Evolutionary conservation across 768 basidiomycete species (phyloP).

Genomic region (Clavaria fumosa): DNA sequence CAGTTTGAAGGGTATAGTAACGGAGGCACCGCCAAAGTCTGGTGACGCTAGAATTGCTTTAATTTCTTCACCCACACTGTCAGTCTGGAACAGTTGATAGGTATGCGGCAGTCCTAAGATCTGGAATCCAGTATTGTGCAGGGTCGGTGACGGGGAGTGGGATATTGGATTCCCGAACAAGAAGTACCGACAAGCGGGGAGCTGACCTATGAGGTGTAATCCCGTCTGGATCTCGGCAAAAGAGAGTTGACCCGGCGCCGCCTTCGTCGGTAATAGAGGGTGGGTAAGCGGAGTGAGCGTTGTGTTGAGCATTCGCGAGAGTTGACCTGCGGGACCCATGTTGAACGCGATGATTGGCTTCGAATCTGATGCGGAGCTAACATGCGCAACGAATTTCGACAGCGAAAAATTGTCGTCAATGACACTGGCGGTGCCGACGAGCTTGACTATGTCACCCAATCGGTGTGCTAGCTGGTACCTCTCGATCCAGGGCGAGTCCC

Average conservation of each 20-base stretch:
- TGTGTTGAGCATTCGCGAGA: constrained; percentile 76
- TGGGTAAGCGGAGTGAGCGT: constrained; percentile 88
- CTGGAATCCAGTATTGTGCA: constrained; percentile 84
- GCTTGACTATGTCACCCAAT: constrained; percentile 82
- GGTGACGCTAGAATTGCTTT: constrained; percentile 42
- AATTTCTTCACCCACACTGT: constrained; percentile 47
- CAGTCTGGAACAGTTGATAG: constrained; percentile 69
- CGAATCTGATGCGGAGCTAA: constrained; percentile 25
- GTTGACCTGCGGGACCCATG: constrained; percentile 79
- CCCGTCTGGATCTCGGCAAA: constrained; percentile 76
- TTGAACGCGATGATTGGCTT: constrained; percentile 93
- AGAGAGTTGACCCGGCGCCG: constrained; percentile 89
- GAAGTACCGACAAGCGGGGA: constrained; percentile 63
- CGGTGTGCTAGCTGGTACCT: constrained; percentile 51
- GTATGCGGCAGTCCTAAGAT: constrained; percentile 69
- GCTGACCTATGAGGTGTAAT: constrained; percentile 63
- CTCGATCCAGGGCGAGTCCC: constrained; percentile 53
- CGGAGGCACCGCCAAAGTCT: constrained; percentile 88
- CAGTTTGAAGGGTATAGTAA: constrained; percentile 93
- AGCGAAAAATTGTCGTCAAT: constrained; percentile 71
- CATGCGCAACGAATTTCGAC: constrained; percentile 48
- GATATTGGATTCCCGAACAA: constrained; percentile 83
- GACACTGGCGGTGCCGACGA: constrained; percentile 70
- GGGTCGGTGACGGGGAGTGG: constrained; percentile 79
- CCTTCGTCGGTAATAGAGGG: constrained; percentile 65